These are phyloP conservation scores for Wickerhamiella qilinensis DNA, from an alignment of 805 yeast species.

Conservation along the genomic window DNA sequence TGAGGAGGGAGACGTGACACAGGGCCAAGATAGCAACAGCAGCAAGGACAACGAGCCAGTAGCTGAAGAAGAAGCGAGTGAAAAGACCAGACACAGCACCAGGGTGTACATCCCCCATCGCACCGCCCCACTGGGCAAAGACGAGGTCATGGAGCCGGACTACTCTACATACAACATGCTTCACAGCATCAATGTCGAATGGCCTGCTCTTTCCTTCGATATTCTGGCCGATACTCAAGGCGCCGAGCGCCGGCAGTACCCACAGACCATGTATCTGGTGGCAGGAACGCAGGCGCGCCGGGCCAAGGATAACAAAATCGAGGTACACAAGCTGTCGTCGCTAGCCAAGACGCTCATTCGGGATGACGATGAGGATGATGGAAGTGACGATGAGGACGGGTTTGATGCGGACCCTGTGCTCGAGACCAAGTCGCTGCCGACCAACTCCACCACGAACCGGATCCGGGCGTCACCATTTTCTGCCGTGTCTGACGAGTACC, in stretches of 20 bases:
- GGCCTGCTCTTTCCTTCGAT: constrained; percentile 94
- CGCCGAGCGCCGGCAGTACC: constrained; percentile 73
- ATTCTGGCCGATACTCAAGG: constrained; percentile 78
- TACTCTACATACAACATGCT: constrained; percentile 93
- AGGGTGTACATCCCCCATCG: constrained; percentile 69
- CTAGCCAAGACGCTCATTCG: constrained; percentile 75
- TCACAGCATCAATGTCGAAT: constrained; percentile 81
- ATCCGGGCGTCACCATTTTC: constrained; percentile 72
- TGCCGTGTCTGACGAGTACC: constrained; percentile 53
- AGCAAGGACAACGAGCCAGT: constrained; percentile 18
- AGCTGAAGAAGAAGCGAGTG: constrained; percentile 20
- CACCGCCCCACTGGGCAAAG: constrained; percentile 83
- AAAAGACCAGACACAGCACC: constrained; percentile 25
- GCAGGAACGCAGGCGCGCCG: constrained; percentile 89
- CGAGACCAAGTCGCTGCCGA: constrained; percentile 67
- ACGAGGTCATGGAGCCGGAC: constrained; percentile 92
- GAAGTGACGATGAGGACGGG: constrained; percentile 56
- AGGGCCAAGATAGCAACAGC: constrained; percentile 3
- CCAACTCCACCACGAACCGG: constrained; percentile 76
- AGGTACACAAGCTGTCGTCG: constrained; percentile 68
- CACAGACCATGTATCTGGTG: constrained; percentile 70
- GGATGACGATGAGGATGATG: constrained; percentile 64
- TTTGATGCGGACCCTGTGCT: constrained; percentile 70
- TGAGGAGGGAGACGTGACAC: constrained; percentile 28
- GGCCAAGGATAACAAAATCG: constrained; percentile 75